These are phyloP conservation scores for Clavulina sp. DNA, from an alignment of 768 basidiomycete species.

Conservation along the genomic window DNA sequence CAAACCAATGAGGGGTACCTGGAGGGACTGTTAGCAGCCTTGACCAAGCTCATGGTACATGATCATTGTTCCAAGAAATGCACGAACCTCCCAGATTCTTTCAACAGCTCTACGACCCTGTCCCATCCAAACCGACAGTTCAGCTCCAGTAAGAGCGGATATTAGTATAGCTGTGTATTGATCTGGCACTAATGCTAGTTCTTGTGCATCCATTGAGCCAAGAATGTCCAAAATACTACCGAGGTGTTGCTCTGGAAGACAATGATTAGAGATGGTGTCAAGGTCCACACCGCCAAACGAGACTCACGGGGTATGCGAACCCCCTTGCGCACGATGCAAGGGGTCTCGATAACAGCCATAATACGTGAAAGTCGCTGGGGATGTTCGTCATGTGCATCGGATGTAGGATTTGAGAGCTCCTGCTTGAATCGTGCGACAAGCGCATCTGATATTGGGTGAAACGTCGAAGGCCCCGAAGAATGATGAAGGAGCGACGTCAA, in stretches of 20 bases:
- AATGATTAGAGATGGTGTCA: too few relatives aligned
- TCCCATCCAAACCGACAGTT: slow-evolving; percentile 30
- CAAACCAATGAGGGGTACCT: slow-evolving; percentile 26
- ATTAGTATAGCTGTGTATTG: too few relatives aligned
- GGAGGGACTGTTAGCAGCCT: background rate
- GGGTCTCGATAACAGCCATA: slow-evolving; percentile 34
- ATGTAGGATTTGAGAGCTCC: background rate
- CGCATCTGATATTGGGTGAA: slow-evolving; percentile 36
- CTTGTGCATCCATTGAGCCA: background rate
- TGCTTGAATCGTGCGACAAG: slow-evolving; percentile 22
- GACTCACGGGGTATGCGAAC: slow-evolving; percentile 44
- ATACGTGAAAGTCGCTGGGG: slow-evolving; percentile 7
- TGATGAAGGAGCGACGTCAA: slow-evolving; percentile 75
- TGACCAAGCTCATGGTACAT: too few relatives aligned
- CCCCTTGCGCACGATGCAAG: slow-evolving; percentile 51
- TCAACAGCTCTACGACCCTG: slow-evolving; percentile 39
- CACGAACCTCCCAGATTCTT: slow-evolving; percentile 23
- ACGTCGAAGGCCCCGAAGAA: slow-evolving; percentile 50
- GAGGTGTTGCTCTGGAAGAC: too few relatives aligned
- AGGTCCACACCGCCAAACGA: slow-evolving; percentile 2
- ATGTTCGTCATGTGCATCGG: background rate
- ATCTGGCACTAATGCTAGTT: background rate
- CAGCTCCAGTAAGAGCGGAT: slow-evolving; percentile 25
- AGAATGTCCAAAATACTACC: too few relatives aligned
- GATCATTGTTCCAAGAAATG: too few relatives aligned